Base-by-base conservation (phyloP, 352 stramenopile genomes). In the Albugo laibachii region DNA sequence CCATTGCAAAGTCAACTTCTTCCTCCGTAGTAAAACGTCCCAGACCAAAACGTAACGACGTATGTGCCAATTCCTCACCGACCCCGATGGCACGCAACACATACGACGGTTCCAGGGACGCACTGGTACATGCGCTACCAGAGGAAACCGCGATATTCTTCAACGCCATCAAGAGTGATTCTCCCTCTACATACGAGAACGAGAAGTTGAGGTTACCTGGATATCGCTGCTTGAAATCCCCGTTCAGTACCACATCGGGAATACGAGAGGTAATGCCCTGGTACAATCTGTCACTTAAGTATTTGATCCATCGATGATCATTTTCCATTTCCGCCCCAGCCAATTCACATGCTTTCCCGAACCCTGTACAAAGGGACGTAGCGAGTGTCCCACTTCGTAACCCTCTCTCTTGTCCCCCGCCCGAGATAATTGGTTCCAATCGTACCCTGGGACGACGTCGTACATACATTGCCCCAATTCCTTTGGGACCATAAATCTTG, bases 401-500 rank as follows among this genome's bases (percentile, higher is more conserved):
- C 5, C 95, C 95, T 50, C 95, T 74, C 65, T 99, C 96, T 63
- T 99, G 95, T 20, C 96, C 95, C 36, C 96, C 95, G 46, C 95
- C 96, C 13, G 75, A 97, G 35, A 99, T 97, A 44, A 99, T 86
- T 0, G 95, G 92, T 62, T 99, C 94, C 4, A 99, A 65, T 44
- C 95, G 89, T 20, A 99, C 93, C 43, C 95, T 88, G 15, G 96
- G 95, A 39, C 83, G 74, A 49, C 93, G 85, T 44, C 95, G 78
- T 39, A 99, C 84, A 69, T 99, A 99, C 50, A 99, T 81, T 31
- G 93, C 95, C 27, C 95, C 96, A 27, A 99, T 74, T 35, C 95
- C 95, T 69, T 99, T 99, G 34, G 96, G 95, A n/a, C 96, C 96
- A 61, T 99, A 99, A 11, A 98, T 62, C 66, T 98, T 98, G 73